Evolutionary conservation across 2,329 filamentous ascomycete species (phyloP), one percentile per base, ranked within the genome.

Genomic region (Zasmidium citrigriseum): DNA sequence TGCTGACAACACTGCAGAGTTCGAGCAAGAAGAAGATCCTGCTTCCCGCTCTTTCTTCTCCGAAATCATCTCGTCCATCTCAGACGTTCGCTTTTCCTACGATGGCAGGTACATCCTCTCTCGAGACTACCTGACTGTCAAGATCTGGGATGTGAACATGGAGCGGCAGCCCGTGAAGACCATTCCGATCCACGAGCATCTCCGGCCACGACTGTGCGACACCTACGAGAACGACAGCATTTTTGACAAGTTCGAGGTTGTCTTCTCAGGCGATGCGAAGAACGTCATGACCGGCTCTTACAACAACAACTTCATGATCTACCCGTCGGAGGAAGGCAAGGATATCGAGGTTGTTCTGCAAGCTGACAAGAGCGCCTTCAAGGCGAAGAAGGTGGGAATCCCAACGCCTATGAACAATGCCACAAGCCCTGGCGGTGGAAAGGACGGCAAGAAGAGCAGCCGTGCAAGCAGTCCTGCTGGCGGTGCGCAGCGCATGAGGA

Each of bases 251-350:
- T 99, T 99, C 67, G 95, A 99, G 78, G 95, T 99, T 45, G 93
- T 98, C 53, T 99, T 99, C 80, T 98, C 93, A 1, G 95, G 95
- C 22, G 93, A 98, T 76, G 91, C 92, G 41, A 96, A 96, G 83
- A 98, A 99, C 69, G 95, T 98, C 66, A 99, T 99, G 95, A 99
- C 95, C 4, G 95, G 95, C 68, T 97, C 92, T 74, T 99, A 99
- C 82, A 99, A 99, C 84, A 99, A 99, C 81, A 99, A 99, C 80
- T 98, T 99, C 82, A 99, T 99, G 95, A 99, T 99, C 72, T 99
- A 98, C 76, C 95, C 95, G 3, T 95, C 93, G 23, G 93, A 98
- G 70, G 90, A 93, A 5, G 91, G 93, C 66, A 96, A 96, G 79
- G 95, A 99, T 74, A 93, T 93, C 2, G 95, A 99, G 76, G 93